Percentiles rank a stretch among this genome's conserved stretches.
phyloP scores from a whole-genome alignment of 768 basidiomycete species.

The Lactifluus piperatus region DNA sequence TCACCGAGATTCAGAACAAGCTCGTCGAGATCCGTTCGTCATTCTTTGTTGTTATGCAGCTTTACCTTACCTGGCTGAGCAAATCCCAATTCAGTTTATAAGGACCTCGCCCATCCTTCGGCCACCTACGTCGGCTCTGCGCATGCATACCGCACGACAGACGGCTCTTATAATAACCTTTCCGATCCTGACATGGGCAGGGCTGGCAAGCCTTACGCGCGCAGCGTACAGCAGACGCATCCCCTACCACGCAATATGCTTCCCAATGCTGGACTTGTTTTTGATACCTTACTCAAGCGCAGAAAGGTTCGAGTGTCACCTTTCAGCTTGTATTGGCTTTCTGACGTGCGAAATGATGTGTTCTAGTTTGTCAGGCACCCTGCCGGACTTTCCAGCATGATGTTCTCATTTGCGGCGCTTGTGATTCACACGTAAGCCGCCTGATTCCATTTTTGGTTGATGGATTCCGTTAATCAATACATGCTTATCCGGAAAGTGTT shows the following conservation, averaged over 20 bases:
- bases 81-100: slow-evolving; percentile 48
- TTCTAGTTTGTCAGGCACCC: slow-evolving; percentile 66
- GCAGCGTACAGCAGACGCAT: slow-evolving; percentile 66
- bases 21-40: slow-evolving; percentile 43
- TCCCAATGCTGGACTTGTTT: slow-evolving; percentile 73
- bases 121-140: slow-evolving; percentile 54
- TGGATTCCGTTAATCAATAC: neutral
- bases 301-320: slow-evolving; percentile 45
- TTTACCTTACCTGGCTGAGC: neutral
- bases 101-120: slow-evolving; percentile 75
- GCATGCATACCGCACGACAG: slow-evolving; percentile 62
- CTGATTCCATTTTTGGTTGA: neutral
- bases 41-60: neutral
- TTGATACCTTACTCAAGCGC: slow-evolving; percentile 69
- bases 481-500: slow-evolving; percentile 38
- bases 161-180: slow-evolving; percentile 73
- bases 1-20: slow-evolving; percentile 32
- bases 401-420: slow-evolving; percentile 77
- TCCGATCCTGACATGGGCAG: slow-evolving; percentile 63
- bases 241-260: slow-evolving; percentile 58
- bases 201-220: slow-evolving; percentile 72
- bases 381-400: slow-evolving; percentile 64
- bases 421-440: slow-evolving; percentile 61
- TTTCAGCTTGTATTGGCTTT: neutral
- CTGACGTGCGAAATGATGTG: neutral